Evolutionary conservation across 2,329 filamentous ascomycete species (phyloP).

Genomic region (Sporothrix phasma): DNA sequence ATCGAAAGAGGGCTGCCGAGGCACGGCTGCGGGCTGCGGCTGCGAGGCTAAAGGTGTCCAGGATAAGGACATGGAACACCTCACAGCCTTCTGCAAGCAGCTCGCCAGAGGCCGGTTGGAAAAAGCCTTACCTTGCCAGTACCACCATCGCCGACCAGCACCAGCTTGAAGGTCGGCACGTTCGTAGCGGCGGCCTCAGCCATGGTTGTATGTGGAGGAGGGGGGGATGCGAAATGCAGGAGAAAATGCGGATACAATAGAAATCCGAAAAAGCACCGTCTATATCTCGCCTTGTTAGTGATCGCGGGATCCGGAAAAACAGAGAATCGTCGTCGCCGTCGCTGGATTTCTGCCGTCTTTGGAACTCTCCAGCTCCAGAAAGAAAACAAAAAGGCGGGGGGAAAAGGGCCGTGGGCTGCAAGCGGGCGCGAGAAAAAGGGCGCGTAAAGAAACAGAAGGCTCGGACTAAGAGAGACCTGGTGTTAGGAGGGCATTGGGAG

Average conservation of each 20-base stretch:
- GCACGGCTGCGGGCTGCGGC: background rate
- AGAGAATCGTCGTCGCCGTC: background rate
- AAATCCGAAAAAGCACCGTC: constrained; percentile 11
- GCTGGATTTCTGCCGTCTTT: background rate
- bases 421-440: background rate
- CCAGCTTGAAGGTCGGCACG: constrained; percentile 94
- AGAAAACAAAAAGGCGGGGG: constrained; percentile 12
- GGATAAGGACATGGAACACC: background rate
- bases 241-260: background rate
- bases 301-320: background rate
- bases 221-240: background rate
- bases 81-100: background rate
- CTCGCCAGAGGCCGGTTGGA: background rate
- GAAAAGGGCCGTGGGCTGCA: background rate
- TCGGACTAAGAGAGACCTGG: background rate
- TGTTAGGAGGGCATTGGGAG: background rate
- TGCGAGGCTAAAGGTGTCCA: background rate
- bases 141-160: constrained; percentile 98
- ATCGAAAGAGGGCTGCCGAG: background rate
- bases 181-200: constrained; percentile 36
- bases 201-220: constrained; percentile 43
- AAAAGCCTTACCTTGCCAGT: constrained; percentile 80
- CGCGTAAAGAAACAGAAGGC: background rate
- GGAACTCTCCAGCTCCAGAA: background rate
- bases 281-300: background rate